These are phyloP conservation scores for Colletotrichum tabaci DNA, from an alignment of 2,329 filamentous ascomycete genomes.

Conservation along the genomic window DNA sequence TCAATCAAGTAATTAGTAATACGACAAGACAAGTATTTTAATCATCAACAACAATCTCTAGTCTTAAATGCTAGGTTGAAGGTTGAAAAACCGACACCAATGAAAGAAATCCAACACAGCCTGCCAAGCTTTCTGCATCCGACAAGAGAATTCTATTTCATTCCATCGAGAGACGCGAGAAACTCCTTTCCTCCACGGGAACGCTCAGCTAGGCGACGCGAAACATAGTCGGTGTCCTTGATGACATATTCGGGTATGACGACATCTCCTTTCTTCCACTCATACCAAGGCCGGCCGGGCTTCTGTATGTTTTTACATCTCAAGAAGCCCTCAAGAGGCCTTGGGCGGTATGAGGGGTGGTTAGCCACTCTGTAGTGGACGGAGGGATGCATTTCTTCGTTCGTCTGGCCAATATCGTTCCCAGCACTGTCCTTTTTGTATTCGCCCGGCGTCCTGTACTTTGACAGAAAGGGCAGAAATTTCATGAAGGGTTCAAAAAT, in stretches of 20 bases:
- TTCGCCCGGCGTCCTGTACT: conserved; percentile 31
- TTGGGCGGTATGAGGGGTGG: neutral
- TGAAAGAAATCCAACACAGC: too few relatives aligned
- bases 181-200: neutral
- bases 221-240: neutral
- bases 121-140: too few relatives aligned
- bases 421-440: conserved; percentile 18
- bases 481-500: conserved; percentile 20
- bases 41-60: too few relatives aligned
- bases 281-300: neutral
- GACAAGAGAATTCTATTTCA: too few relatives aligned
- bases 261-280: conserved; percentile 24
- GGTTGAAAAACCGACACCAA: too few relatives aligned
- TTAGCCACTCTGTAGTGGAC: conserved; percentile 15
- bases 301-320: neutral
- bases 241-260: conserved; percentile 35
- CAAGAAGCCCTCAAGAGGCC: neutral
- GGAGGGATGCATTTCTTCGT: conserved; percentile 36
- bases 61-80: too few relatives aligned
- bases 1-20: too few relatives aligned
- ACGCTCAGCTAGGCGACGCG: conserved; percentile 7
- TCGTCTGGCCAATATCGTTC: conserved; percentile 3
- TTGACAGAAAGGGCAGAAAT: conserved; percentile 12
- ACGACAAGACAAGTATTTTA: too few relatives aligned
- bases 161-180: too few relatives aligned